Evolutionary conservation across 2,329 filamentous ascomycete species (phyloP).

Genomic region (Penicillium sp.): DNA sequence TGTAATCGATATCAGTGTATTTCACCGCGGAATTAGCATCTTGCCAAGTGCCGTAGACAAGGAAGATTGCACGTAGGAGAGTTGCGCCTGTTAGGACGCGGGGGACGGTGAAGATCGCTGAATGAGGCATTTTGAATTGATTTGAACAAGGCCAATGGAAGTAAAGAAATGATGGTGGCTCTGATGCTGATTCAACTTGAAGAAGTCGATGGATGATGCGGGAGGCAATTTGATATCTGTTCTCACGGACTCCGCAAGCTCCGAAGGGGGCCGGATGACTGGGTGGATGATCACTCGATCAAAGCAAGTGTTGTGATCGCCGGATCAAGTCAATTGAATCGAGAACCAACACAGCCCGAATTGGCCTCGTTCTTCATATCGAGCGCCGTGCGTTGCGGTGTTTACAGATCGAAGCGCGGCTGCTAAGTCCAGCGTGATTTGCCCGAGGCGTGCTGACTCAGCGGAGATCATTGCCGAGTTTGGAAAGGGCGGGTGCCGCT

Average conservation of each 20-base stretch:
- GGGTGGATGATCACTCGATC: too few relatives aligned
- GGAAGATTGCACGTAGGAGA: slow-evolving; percentile 70
- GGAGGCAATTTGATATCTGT: neutral
- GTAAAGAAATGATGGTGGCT: neutral
- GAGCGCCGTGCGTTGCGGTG: neutral
- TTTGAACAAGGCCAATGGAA: neutral
- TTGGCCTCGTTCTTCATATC: neutral
- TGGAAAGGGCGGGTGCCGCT: too few relatives aligned
- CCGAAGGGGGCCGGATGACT: too few relatives aligned
- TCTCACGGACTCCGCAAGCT: neutral
- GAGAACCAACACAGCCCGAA: too few relatives aligned
- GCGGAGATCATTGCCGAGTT: neutral
- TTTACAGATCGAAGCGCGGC: slow-evolving; percentile 16
- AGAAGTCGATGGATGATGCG: too few relatives aligned
- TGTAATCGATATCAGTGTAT: slow-evolving; percentile 99
- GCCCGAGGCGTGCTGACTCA: slow-evolving; percentile 6
- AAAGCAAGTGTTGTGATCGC: too few relatives aligned
- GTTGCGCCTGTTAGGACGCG: slow-evolving; percentile 47
- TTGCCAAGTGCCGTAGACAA: slow-evolving; percentile 90
- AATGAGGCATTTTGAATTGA: slow-evolving; percentile 27
- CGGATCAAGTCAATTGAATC: too few relatives aligned
- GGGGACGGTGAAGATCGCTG: slow-evolving; percentile 32
- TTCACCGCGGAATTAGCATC: slow-evolving; percentile 90
- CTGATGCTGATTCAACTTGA: too few relatives aligned
- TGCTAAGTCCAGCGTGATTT: too few relatives aligned